Evolutionary conservation across 768 basidiomycete genomes (phyloP), one percentile per base, ranked within the genome.

Genomic region (Coprinopsis marcescibilis): DNA sequence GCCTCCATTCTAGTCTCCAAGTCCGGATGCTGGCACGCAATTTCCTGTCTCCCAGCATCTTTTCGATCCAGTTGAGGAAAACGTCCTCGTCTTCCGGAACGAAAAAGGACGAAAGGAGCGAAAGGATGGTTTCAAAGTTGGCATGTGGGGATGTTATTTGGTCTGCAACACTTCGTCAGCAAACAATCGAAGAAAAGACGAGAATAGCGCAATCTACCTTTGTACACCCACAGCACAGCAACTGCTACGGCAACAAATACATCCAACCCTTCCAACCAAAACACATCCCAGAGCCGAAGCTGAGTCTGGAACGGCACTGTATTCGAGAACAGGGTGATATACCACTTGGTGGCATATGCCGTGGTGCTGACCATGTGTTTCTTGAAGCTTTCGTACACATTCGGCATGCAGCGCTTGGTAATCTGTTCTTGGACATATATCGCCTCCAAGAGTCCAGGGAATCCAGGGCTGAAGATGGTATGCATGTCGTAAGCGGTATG

Each of bases 321-420:
- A 60, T 95, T 96, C 41, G 93, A 82, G 59, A 97, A 99, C 12
- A 98, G 71, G 2, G 96, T 98, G 64, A 99, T 98, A 62, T 97
- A 99, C 96, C 96, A 98, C 65, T 98, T 98, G 1, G 95, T 97
- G 21, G 93, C 93, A 67, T 95, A 99, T 15, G 90, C 81, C 23
- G 93, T 94, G 11, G 91, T 93, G 6, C 88, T 88, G 49, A 99
- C 86, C 77, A 80, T 85, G 56, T 97, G 85, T 56, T 79, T 84
- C 68, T 82, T 79, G 67, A 97, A 93, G 15, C 89, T 83, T 15
- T 71, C 72, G 57, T 87, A 94, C 21, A 98, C 90, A 21, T 78
- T 83, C 0, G 96, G 96, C 83, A 98, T 85, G 71, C 88, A 78
- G 50, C 74, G 72, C 62, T 94, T 80, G 62, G 82, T 89, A 35